Base-by-base conservation (phyloP, 1,139 yeast genomes). In the Taphrina flavorubra region DNA sequence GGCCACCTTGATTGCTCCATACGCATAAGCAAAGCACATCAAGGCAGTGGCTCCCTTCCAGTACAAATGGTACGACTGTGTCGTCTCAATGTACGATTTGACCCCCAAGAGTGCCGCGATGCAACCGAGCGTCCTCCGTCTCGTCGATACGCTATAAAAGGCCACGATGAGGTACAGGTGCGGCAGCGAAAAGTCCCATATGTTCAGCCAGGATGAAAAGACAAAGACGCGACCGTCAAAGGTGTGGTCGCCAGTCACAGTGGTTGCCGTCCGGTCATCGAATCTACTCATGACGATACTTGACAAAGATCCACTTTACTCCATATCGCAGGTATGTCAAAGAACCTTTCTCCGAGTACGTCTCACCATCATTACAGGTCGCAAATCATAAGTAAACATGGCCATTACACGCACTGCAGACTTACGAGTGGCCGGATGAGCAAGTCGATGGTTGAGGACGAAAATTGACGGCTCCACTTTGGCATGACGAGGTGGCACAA, bases 31-130 rank as follows among this genome's bases (percentile, higher is more conserved):
- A 42, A 58, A 44, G 53, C 39, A 42, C 51, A 58, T 36, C 53
- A 42, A 31, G 5, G 62, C 62, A 20, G 62, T 58, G 10, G 62
- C 44, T 13, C 62, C 62, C 40, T 58, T 58, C 62, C 62, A 58
- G 31, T 58, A 31, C 13, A 58, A 40, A 31, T 58, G 62, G n/a
- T 25, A 58, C 1, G 51, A 20, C 14, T 20, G 42, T 1, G 51
- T 31, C 42, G 34, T 42, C 40, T 31, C 62, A 40, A 58, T 6
- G 16, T 58, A 58, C 8, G 62, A 37, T 40, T 58, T 37, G 39
- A 44, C 42, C 6, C 62, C 62, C n/a, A 58, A 16, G 13, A 58
- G 39, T 6, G 62, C 51, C 10, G 62, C 62, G 13, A 58, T 46
- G 20, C 51, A 25, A 2, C 62, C 62, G 8, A 58, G 53, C 1